A percentile compares a stretch with the other conserved stretches of the same genome.
Conservation (phyloP, 352 stramenopile genomes). For the Phytophthora boehmeriae region DNA sequence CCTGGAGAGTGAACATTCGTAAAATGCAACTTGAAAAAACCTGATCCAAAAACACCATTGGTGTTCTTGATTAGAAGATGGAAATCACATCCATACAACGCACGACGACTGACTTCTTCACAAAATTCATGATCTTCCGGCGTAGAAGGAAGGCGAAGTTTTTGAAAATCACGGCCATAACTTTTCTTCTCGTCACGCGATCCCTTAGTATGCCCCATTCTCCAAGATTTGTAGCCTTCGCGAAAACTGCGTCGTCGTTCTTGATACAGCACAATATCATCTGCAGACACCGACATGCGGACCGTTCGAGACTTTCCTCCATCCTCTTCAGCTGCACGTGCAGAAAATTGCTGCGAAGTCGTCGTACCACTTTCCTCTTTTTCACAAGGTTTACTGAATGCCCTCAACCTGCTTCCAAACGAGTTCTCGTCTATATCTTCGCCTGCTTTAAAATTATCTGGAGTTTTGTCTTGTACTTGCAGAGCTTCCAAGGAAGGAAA, state of each 20-base stretch:
- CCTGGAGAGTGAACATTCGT: slow-evolving; percentile 80
- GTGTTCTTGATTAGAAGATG: slow-evolving; percentile 76
- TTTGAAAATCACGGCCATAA: slow-evolving; percentile 46
- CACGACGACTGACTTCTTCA: slow-evolving; percentile 63
- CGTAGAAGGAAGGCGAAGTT: slow-evolving; percentile 54
- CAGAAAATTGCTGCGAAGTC: slow-evolving; percentile 40
- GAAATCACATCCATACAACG: slow-evolving; percentile 69
- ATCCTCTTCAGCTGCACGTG: slow-evolving; percentile 30
- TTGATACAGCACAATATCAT: slow-evolving; percentile 88
- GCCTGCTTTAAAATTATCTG: slow-evolving; percentile 13
- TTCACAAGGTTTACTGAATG: slow-evolving; percentile 9
- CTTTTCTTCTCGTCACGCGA: slow-evolving; percentile 76
- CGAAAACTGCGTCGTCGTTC: slow-evolving; percentile 78
- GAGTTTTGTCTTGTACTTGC: slow-evolving; percentile 45
- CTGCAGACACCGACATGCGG: slow-evolving; percentile 76
- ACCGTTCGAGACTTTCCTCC: slow-evolving; percentile 30
- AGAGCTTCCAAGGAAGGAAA: slow-evolving; percentile 71
- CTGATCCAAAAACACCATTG: slow-evolving; percentile 56
- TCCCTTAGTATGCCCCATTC: slow-evolving; percentile 80
- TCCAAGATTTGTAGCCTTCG: slow-evolving; percentile 87
- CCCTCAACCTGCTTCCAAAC: slow-evolving; percentile 14
- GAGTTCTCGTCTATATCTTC: slow-evolving; percentile 12
- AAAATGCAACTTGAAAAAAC: slow-evolving; percentile 90
- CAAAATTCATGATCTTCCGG: slow-evolving; percentile 83
- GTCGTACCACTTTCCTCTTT: slow-evolving; percentile 11